A percentile compares a stretch with the other conserved stretches of the same genome.
These are phyloP conservation scores for Isatis tinctoria DNA, from an alignment of 345 rosid genomes.

Conservation along the genomic window DNA sequence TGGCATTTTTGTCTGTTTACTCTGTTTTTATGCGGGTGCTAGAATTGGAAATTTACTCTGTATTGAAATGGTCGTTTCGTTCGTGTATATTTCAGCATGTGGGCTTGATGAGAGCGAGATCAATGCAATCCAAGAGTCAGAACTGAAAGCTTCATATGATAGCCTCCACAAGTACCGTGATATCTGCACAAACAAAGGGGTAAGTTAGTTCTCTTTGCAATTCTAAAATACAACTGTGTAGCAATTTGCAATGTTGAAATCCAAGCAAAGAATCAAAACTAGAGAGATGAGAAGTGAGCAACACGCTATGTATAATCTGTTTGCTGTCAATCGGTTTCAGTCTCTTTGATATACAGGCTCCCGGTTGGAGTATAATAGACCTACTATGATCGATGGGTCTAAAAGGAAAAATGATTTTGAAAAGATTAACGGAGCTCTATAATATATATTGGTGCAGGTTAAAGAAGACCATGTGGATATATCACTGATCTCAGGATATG, in stretches of 20 bases:
- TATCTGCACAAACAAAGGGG: slow-evolving; percentile 55
- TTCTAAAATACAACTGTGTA: background rate
- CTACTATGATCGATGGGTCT: background rate
- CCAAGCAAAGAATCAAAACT: background rate
- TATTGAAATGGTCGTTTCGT: slow-evolving; percentile 5
- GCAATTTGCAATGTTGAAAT: background rate
- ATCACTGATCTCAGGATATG: slow-evolving; percentile 33
- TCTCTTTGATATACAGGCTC: too few relatives aligned
- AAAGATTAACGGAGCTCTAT: background rate
- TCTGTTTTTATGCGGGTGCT: background rate
- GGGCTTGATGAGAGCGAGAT: slow-evolving; percentile 46
- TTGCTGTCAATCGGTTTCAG: background rate
- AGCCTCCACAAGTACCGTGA: slow-evolving; percentile 47
- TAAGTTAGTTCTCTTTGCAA: slow-evolving; percentile 25
- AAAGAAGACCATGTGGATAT: slow-evolving; percentile 44
- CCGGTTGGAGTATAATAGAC: too few relatives aligned
- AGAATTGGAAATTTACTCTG: background rate
- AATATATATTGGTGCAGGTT: slow-evolving; percentile 36
- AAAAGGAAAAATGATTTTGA: background rate
- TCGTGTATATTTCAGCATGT: slow-evolving; percentile 24
- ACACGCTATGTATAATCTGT: background rate
- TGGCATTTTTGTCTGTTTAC: background rate
- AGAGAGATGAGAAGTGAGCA: background rate
- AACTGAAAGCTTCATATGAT: slow-evolving; percentile 39
- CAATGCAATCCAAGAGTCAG: slow-evolving; percentile 45